Conservation (phyloP, 2,329 filamentous ascomycete genomes). For the Gremmenia infestans region DNA sequence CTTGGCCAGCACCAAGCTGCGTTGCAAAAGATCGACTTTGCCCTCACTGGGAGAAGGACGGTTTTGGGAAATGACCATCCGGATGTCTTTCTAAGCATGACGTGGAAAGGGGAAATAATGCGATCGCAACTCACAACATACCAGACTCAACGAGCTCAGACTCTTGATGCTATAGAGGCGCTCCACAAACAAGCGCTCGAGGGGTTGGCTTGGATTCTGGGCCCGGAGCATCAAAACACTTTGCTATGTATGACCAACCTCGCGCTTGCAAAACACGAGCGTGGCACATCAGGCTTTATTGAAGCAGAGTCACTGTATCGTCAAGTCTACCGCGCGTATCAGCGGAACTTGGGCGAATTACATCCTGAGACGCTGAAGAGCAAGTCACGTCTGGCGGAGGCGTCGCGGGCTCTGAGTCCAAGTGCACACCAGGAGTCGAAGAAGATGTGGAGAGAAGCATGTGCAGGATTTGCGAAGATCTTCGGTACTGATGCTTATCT, state of each 20-base stretch:
- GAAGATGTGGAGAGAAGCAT: conserved; percentile 23
- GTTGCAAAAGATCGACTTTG: conserved; percentile 20
- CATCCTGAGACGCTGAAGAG: conserved; percentile 25
- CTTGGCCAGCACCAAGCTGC: conserved; percentile 20
- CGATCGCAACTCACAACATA: conserved; percentile 16
- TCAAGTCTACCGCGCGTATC: conserved; percentile 17
- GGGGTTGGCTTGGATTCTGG: conserved; percentile 20
- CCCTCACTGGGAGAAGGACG: conserved; percentile 13
- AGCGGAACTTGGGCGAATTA: conserved; percentile 18
- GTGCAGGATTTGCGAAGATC: conserved; percentile 19
- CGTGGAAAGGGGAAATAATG: conserved; percentile 26
- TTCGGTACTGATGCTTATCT: conserved; percentile 22
- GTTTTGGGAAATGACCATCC: conserved; percentile 22
- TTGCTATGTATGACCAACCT: conserved; percentile 21
- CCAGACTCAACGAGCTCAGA: conserved; percentile 12
- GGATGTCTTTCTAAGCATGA: conserved; percentile 20
- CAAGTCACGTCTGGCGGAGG: conserved; percentile 19
- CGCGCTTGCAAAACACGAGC: conserved; percentile 20
- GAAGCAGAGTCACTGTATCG: conserved; percentile 20
- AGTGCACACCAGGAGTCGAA: conserved; percentile 17
- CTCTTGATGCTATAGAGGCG: conserved; percentile 17
- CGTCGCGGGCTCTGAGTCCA: conserved; percentile 13
- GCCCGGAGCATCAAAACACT: conserved; percentile 23
- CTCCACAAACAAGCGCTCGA: conserved; percentile 20
- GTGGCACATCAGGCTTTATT: conserved; percentile 11